phyloP scores from a whole-genome alignment of 139 green algal genomes.

The Chlamydomonas incerta region DNA sequence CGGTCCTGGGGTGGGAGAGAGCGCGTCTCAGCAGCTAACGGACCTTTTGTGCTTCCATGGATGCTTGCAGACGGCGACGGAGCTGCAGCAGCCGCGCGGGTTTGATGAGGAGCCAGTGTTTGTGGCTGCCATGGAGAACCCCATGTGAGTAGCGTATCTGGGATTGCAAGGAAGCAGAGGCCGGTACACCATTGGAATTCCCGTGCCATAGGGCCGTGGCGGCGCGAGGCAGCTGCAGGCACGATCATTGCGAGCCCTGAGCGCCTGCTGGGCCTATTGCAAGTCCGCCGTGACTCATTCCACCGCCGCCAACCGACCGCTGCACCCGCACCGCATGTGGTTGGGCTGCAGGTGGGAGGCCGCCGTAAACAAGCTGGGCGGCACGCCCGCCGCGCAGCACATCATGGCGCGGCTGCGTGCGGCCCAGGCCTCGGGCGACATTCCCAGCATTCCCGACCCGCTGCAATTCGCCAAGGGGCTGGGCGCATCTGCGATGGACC shows the following conservation, averaged over 20 bases:
- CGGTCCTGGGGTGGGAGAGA: no score
- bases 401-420: neutral
- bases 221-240: no score
- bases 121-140: neutral
- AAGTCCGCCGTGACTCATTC: no score
- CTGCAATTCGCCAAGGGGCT: constrained; percentile 21
- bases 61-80: neutral
- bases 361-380: neutral
- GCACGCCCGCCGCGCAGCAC: neutral
- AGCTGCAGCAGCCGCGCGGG: neutral
- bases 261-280: neutral
- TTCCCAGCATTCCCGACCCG: neutral
- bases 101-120: constrained; percentile 31
- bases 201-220: no score
- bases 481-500: neutral
- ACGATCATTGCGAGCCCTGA: neutral
- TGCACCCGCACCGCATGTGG: no score
- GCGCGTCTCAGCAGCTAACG: no score
- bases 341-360: constrained; percentile 35
- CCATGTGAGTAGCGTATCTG: constrained; percentile 4
- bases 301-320: no score
- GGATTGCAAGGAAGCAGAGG: no score
- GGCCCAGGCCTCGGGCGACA: neutral
- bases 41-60: no score
- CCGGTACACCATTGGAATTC: no score